phyloP scores from a whole-genome alignment of 176 grass and related monocot species.

The Zizania latifolia region DNA sequence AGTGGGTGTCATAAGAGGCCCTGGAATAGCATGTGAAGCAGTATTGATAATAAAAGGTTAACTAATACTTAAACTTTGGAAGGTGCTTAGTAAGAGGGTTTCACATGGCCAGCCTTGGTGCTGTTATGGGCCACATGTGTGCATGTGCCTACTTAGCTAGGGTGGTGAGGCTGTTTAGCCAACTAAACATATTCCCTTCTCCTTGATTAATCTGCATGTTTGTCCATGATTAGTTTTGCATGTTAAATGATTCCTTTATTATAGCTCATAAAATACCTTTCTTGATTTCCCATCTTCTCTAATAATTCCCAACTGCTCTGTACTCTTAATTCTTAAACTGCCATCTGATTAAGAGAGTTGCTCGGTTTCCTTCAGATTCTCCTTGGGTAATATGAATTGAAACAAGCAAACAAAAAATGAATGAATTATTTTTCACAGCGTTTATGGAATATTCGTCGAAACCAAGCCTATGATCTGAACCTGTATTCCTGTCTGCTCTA shows the following conservation, averaged over 20 bases:
- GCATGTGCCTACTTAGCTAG: constrained; percentile 47
- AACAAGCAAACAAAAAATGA: neutral
- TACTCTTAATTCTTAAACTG: neutral
- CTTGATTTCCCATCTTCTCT: neutral
- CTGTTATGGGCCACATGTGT: constrained; percentile 35
- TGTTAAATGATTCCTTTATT: constrained; percentile 44
- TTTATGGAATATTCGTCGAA: neutral
- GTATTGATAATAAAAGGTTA: constrained; percentile 1
- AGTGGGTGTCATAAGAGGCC: neutral
- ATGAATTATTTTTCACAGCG: neutral
- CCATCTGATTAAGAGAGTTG: neutral
- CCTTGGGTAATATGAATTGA: neutral
- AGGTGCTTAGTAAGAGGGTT: constrained; percentile 70
- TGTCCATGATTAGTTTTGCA: constrained; percentile 48
- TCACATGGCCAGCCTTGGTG: constrained; percentile 53
- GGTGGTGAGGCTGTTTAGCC: constrained; percentile 31
- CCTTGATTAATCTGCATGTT: constrained; percentile 54
- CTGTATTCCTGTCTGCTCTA: no score
- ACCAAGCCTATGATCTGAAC: neutral
- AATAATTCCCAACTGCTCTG: neutral
- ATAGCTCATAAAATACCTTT: neutral
- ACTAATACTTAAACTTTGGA: constrained; percentile 45
- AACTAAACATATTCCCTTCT: constrained; percentile 33
- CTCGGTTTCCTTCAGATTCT: neutral
- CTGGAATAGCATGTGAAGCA: neutral